A percentile compares a stretch with the other conserved stretches of the same genome.
Conservation (phyloP, 2,329 filamentous ascomycete genomes). For the Ceratocystis eucalypticola region DNA sequence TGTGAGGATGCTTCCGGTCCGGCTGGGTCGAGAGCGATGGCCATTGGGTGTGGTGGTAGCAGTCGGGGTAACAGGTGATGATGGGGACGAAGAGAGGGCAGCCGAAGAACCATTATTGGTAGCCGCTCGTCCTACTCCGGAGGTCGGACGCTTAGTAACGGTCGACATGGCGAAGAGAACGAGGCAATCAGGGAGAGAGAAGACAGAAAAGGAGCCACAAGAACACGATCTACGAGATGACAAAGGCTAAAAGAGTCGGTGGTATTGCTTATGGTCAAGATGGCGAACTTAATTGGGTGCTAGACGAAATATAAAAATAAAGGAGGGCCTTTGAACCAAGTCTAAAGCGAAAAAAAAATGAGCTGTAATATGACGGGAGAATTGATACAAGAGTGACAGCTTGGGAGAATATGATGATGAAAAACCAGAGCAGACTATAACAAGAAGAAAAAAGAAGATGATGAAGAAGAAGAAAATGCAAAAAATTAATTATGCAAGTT, state of each 20-base stretch:
- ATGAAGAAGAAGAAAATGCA: not conserved
- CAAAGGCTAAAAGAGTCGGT: too few species aligned
- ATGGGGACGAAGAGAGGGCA: constrained; percentile 25
- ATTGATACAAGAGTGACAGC: not conserved
- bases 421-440: too few species aligned
- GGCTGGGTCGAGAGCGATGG: constrained; percentile 44
- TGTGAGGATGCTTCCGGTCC: constrained; percentile 53
- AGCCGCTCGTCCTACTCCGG: constrained; percentile 16
- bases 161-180: constrained; percentile 15
- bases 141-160: constrained; percentile 17
- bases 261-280: not conserved
- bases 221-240: not conserved
- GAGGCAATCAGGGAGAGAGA: not conserved
- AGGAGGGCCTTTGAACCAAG: not conserved
- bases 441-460: too few species aligned
- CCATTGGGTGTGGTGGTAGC: constrained; percentile 23
- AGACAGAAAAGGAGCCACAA: not conserved
- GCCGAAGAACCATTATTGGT: constrained; percentile 31
- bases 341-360: not conserved
- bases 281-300: not conserved
- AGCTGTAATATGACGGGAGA: constrained; percentile 6
- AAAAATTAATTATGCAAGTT: not conserved
- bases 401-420: not conserved
- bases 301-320: not conserved
- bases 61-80: constrained; percentile 27